phyloP scores from a whole-genome alignment of 306 rosid genomes.

The Potentilla sterilis region DNA sequence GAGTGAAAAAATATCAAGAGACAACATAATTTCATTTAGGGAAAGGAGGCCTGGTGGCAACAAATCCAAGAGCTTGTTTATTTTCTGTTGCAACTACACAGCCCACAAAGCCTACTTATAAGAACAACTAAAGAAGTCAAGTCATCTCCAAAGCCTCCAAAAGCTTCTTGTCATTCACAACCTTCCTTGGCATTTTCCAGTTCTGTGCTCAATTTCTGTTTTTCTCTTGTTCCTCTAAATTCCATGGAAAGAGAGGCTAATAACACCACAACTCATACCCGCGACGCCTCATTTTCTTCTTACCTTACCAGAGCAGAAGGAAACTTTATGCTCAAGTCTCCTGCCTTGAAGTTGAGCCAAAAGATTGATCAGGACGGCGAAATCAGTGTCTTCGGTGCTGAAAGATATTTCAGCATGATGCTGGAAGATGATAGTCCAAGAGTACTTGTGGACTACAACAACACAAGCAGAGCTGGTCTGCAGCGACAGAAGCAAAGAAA shows the following conservation, averaged over 20 bases:
- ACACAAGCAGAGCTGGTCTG: slow-evolving; percentile 6
- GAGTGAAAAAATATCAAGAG: not conserved
- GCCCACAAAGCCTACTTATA: slow-evolving; percentile 11
- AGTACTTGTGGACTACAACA: slow-evolving; percentile 10
- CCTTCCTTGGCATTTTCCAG: not conserved
- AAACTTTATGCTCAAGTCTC: not conserved
- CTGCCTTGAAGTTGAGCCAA: slow-evolving; percentile 11
- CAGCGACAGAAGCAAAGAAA: slow-evolving; percentile 10
- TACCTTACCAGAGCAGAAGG: slow-evolving; percentile 28
- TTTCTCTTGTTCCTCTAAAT: not conserved
- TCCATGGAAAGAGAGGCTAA: slow-evolving; percentile 22
- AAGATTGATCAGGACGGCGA: slow-evolving; percentile 31
- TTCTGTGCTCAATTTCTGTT: not conserved
- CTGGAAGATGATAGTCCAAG: slow-evolving; percentile 18
- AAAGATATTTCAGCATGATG: slow-evolving; percentile 42
- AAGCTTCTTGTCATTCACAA: slow-evolving; percentile 10
- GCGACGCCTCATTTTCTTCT: slow-evolving; percentile 29
- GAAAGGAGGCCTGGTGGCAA: not conserved
- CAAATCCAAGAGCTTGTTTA: not conserved
- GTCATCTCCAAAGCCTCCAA: slow-evolving; percentile 4
- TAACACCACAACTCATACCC: slow-evolving; percentile 3
- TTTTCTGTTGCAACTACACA: not conserved
- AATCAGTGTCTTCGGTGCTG: slow-evolving; percentile 48
- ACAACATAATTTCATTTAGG: not conserved
- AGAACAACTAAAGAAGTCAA: not conserved